Evolutionary conservation across 2,329 filamentous ascomycete species (phyloP), one percentile per base, ranked within the genome.

Genomic region (Cercospora beticola): DNA sequence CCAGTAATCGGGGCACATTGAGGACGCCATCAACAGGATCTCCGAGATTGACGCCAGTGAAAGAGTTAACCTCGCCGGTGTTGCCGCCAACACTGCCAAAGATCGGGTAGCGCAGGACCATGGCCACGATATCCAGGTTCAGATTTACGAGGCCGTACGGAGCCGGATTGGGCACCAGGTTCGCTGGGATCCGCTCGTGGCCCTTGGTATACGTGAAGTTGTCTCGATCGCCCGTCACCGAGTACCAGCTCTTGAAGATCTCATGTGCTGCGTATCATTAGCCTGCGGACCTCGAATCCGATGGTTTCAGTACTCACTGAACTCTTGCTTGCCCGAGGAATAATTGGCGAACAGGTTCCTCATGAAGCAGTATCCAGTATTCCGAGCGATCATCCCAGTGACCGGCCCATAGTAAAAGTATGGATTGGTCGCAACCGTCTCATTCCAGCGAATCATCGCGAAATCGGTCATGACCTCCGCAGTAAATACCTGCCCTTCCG

Each of bases 1-100:
- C 40, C 8, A 71, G 62, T 52, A 73, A 26, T 14, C 63, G 64
- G 5, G 73, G 68, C 5, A 75, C 70, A 67, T 83, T 85, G 64
- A 82, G 78, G 0, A 85, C 73, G n/a, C 81, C 81, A 10, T 75
- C 75, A 10, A 78, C 82, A 12, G 82, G 69, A 62, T 81, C 72
- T 2, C 62, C 68, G 7, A 79, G 67, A 49, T 75, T 64, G 46
- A 74, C 69, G 18, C 72, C 72, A 2, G 70, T 61, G 67, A 75
- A 76, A 6, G 72, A 70, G 63, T 76, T 74, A 18, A 75, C 74
- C 16, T 63, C 62, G 18, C 73, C 73, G 2, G 66, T 67, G 36
- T 76, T 76, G 23, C 74, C 72, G 26, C 74, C 73, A 23, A 76
- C 57, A 12, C 64, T 68, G 58, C 49, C 72, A 21, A 70, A 68